Conservation (phyloP, 75 land plant species). For the Cupressus sempervirens region DNA sequence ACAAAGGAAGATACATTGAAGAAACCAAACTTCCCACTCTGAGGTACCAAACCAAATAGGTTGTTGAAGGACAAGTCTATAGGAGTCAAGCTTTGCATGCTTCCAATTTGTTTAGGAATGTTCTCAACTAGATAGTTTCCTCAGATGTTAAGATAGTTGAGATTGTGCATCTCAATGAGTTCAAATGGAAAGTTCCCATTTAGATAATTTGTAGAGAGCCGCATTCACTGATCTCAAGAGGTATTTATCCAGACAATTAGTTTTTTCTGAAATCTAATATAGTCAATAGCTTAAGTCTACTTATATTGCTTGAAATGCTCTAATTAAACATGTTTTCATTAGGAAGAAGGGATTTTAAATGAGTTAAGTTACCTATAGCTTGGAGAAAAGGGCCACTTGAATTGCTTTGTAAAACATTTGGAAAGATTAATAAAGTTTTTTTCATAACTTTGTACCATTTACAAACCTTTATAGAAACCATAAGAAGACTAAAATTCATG, state of each 20-base stretch:
- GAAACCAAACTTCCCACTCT: slow-evolving; percentile 37
- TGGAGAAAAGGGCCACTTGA: slow-evolving; percentile 36
- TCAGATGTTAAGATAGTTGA: slow-evolving; percentile 55
- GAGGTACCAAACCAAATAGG: slow-evolving; percentile 57
- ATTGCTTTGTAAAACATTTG: too few relatives aligned
- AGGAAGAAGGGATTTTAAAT: slow-evolving; percentile 40
- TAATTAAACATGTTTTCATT: slow-evolving; percentile 53
- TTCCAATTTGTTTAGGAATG: slow-evolving; percentile 50
- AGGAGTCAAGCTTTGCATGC: slow-evolving; percentile 44
- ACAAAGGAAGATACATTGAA: slow-evolving; percentile 49
- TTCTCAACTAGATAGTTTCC: slow-evolving; percentile 42
- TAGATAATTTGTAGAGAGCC: slow-evolving; percentile 44
- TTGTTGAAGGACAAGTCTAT: slow-evolving; percentile 78
- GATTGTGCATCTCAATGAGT: slow-evolving; percentile 28
- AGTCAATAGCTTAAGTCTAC: slow-evolving; percentile 22
- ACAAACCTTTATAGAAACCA: too few relatives aligned
- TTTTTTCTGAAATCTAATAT: slow-evolving; percentile 57
- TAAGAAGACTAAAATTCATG: too few relatives aligned
- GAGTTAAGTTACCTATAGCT: slow-evolving; percentile 39
- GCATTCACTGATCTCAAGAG: slow-evolving; percentile 43
- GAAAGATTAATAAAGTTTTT: too few relatives aligned
- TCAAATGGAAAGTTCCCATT: slow-evolving; percentile 47
- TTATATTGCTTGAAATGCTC: slow-evolving; percentile 37
- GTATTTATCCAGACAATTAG: slow-evolving; percentile 57
- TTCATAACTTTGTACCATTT: too few relatives aligned